These are phyloP conservation scores for Magnolia kwangsiensis DNA, from an alignment of 164 flowering plant genomes.

Conservation along the genomic window DNA sequence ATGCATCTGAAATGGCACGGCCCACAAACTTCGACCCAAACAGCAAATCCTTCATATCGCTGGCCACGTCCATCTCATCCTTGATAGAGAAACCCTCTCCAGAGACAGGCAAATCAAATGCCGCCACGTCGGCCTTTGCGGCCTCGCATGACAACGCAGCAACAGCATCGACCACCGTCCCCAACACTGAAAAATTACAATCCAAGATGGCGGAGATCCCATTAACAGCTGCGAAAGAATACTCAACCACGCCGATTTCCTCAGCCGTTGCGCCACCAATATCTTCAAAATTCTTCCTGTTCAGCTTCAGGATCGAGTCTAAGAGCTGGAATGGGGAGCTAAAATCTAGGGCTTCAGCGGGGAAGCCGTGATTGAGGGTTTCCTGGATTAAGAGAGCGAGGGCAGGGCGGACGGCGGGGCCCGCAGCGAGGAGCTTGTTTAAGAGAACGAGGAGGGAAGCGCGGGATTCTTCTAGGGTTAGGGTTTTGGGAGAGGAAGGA, in stretches of 20 bases:
- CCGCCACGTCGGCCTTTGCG: conserved; percentile 35
- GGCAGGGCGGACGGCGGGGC: conserved; percentile 23
- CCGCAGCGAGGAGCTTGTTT: conserved; percentile 43
- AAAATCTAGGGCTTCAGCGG: conserved; percentile 6
- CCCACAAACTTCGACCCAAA: conserved; percentile 70
- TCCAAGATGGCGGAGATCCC: conserved; percentile 63
- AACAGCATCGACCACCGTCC: conserved; percentile 37
- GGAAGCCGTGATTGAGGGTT: conserved; percentile 19
- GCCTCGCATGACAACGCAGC: conserved; percentile 85
- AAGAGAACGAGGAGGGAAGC: conserved; percentile 59
- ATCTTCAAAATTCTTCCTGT: conserved; percentile 13
- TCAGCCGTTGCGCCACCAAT: conserved; percentile 30
- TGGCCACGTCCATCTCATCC: conserved; percentile 66
- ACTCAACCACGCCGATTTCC: conserved; percentile 38
- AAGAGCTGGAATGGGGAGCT: conserved; percentile 6
- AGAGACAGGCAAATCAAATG: conserved; percentile 47
- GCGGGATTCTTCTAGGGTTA: conserved; percentile 40
- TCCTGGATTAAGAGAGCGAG: conserved; percentile 26
- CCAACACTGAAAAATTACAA: conserved; percentile 32
- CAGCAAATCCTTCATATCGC: conserved; percentile 71
- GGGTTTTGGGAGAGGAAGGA: conserved; percentile 14
- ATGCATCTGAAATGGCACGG: conserved; percentile 23
- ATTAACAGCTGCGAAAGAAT: conserved; percentile 22
- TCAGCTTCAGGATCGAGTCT: conserved; percentile 12
- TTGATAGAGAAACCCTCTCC: conserved; percentile 69